A percentile compares a stretch with the other conserved stretches of the same genome.
Evolutionary conservation across 768 basidiomycete genomes (phyloP).

Genomic region (Cystobasidium ongulense): DNA sequence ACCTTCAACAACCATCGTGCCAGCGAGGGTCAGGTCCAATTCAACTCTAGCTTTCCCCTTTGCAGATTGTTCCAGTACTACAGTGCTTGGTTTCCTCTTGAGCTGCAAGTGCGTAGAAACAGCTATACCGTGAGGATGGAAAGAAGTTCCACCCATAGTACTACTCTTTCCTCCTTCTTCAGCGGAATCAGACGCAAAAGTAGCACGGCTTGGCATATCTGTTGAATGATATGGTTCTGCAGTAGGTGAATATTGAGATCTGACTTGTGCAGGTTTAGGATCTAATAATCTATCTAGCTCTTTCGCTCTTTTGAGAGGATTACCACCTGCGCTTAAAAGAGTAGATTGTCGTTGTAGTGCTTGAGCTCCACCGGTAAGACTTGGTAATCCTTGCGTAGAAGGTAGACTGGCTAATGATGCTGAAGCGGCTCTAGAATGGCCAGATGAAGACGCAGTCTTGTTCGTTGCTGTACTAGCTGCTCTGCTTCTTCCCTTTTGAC

Average conservation of each 20-base stretch:
- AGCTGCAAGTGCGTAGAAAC: slow-evolving; percentile 26
- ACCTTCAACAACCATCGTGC: slow-evolving; percentile 70
- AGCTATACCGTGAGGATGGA: slow-evolving; percentile 17
- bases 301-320: slow-evolving; percentile 34
- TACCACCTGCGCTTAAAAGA: slow-evolving; percentile 38
- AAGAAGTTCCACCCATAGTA: slow-evolving; percentile 44
- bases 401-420: not conserved
- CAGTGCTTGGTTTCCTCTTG: slow-evolving; percentile 41
- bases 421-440: not conserved
- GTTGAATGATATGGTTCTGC: slow-evolving; percentile 33
- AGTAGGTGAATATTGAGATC: not conserved
- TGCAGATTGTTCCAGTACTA: slow-evolving; percentile 64
- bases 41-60: slow-evolving; percentile 63
- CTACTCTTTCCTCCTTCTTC: slow-evolving; percentile 54
- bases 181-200: slow-evolving; percentile 37
- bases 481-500: not conserved
- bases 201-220: slow-evolving; percentile 11
- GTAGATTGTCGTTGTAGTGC: slow-evolving; percentile 34
- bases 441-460: not conserved
- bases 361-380: slow-evolving; percentile 17
- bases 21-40: slow-evolving; percentile 69
- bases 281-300: slow-evolving; percentile 38
- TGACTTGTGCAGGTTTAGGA: slow-evolving; percentile 4
- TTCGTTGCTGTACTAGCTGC: not conserved
- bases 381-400: not conserved